Conservation (phyloP, 352 stramenopile species). For the Pythium inflatum region DNA sequence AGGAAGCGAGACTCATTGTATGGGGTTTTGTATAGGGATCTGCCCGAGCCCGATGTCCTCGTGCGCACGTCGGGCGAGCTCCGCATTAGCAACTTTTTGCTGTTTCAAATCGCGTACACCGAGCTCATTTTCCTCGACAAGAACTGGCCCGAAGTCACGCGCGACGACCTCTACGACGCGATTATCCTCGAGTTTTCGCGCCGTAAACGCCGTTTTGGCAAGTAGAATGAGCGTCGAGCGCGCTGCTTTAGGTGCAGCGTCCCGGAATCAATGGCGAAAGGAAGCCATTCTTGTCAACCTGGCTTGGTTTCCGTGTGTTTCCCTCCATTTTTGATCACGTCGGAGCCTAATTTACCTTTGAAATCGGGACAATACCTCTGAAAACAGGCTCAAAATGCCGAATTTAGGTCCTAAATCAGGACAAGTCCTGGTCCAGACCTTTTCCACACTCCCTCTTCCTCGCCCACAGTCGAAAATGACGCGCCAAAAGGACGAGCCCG, state of each 20-base stretch:
- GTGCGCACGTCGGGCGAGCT: constrained; percentile 95
- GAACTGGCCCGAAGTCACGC: constrained; percentile 94
- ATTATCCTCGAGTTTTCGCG: constrained; percentile 88
- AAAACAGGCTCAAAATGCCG: background rate
- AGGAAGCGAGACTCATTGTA: too few species aligned
- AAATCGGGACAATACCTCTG: background rate
- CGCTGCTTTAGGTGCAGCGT: too few species aligned
- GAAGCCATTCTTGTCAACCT: too few species aligned
- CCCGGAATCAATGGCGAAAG: too few species aligned
- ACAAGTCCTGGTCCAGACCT: background rate
- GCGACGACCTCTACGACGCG: constrained; percentile 73
- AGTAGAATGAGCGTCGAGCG: constrained; percentile 39
- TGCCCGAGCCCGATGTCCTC: constrained; percentile 94
- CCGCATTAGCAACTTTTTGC: constrained; percentile 96
- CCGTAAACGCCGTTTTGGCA: constrained; percentile 90
- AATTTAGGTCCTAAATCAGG: background rate
- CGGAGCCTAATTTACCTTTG: too few species aligned
- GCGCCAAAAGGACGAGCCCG: too few species aligned
- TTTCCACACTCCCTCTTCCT: background rate
- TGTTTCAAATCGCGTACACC: constrained; percentile 96
- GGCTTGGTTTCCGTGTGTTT: too few species aligned
- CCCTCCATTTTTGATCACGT: too few species aligned
- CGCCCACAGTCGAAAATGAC: too few species aligned
- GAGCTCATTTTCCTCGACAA: constrained; percentile 97
- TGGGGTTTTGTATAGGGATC: constrained; percentile 42